Percentiles rank a stretch among this genome's conserved stretches.
These are phyloP conservation scores for Dactylella cylindrospora DNA, from an alignment of 2,329 filamentous ascomycete genomes.

Conservation along the genomic window DNA sequence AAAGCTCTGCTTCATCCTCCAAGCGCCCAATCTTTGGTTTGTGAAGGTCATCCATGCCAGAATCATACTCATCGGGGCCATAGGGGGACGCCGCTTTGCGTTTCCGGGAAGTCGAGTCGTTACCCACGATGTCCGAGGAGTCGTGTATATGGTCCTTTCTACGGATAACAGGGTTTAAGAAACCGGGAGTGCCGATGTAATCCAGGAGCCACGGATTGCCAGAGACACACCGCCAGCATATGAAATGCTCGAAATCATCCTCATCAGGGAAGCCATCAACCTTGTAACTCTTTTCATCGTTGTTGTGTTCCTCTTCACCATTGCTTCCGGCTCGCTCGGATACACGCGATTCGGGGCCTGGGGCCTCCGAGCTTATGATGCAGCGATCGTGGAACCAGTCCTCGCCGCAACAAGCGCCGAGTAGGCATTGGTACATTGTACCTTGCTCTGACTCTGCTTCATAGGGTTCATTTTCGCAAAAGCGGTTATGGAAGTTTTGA, in stretches of 20 bases:
- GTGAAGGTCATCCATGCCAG: background rate
- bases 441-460: slow-evolving; percentile 86
- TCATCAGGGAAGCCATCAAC: slow-evolving; percentile 82
- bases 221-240: slow-evolving; percentile 92
- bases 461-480: slow-evolving; percentile 85
- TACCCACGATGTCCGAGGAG: no score
- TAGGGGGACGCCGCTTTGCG: background rate
- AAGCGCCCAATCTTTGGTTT: no score
- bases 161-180: slow-evolving; percentile 70
- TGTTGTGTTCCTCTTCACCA: no score
- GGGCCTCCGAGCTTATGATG: slow-evolving; percentile 42
- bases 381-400: slow-evolving; percentile 49
- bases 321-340: no score
- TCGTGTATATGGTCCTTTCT: background rate
- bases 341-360: no score
- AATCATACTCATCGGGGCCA: background rate
- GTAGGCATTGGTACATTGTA: slow-evolving; percentile 90
- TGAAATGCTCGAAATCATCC: slow-evolving; percentile 82
- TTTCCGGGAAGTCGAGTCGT: slow-evolving; percentile 37
- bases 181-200: slow-evolving; percentile 78
- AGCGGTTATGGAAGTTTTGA: slow-evolving; percentile 89
- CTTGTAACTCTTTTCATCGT: slow-evolving; percentile 18
- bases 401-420: slow-evolving; percentile 48
- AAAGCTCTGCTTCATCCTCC: slow-evolving; percentile 20
- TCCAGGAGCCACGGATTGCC: slow-evolving; percentile 87